phyloP scores from a whole-genome alignment of 805 yeast genomes.

The Yarrowia porcina region DNA sequence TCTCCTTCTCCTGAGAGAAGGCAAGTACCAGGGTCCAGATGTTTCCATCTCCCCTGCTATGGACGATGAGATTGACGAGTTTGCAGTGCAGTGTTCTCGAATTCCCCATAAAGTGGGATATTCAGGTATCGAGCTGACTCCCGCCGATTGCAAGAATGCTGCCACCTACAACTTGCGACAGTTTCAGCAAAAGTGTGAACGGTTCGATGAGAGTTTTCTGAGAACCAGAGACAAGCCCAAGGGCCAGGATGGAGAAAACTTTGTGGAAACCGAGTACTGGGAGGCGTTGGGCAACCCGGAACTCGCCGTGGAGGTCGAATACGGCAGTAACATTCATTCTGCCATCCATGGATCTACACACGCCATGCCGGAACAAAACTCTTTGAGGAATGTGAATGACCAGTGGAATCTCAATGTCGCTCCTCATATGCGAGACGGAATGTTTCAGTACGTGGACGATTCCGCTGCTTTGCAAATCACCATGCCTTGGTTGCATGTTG shows the following conservation, averaged over 20 bases:
- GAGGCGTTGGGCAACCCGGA: slow-evolving; percentile 43
- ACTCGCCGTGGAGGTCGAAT: slow-evolving; percentile 58
- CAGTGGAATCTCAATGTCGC: slow-evolving; percentile 74
- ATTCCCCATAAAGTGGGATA: slow-evolving; percentile 8
- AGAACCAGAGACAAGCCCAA: not conserved
- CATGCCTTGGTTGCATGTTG: slow-evolving; percentile 77
- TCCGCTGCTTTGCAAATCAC: slow-evolving; percentile 80
- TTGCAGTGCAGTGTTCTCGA: not conserved
- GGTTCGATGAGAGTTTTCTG: slow-evolving; percentile 37
- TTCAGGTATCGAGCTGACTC: not conserved
- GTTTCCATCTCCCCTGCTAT: not conserved
- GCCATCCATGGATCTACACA: slow-evolving; percentile 67
- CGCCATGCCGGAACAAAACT: slow-evolving; percentile 47
- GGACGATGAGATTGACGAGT: slow-evolving; percentile 14
- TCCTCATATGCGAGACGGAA: slow-evolving; percentile 67
- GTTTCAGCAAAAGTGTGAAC: slow-evolving; percentile 54
- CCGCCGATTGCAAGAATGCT: slow-evolving; percentile 42
- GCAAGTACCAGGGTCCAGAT: not conserved
- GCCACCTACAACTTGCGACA: slow-evolving; percentile 55
- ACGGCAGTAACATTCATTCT: slow-evolving; percentile 84
- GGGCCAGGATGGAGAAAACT: slow-evolving; percentile 34
- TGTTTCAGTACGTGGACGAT: slow-evolving; percentile 60
- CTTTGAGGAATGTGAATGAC: slow-evolving; percentile 40
- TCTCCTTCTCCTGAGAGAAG: not conserved
- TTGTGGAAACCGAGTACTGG: slow-evolving; percentile 71